These are phyloP conservation scores for Pyropia haitanensis DNA, from an alignment of 23 red algal genomes.

Conservation along the genomic window DNA sequence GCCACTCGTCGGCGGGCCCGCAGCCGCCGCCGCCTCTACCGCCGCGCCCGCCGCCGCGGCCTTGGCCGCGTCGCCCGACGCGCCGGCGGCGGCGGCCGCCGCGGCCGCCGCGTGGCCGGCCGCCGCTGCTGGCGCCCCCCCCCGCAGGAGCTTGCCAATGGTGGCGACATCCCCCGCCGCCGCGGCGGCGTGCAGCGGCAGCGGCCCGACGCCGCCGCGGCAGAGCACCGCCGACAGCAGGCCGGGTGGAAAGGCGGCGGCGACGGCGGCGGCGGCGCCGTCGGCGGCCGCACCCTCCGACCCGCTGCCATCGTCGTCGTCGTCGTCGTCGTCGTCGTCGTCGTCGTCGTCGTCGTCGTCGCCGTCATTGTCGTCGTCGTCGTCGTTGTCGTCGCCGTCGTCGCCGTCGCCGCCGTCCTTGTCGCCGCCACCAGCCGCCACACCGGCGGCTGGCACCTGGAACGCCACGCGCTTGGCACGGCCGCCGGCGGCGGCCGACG, in stretches of 20 bases:
- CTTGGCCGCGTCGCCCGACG: too few relatives aligned
- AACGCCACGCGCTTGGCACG: too few relatives aligned
- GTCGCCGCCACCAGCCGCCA: not conserved
- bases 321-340: conserved; percentile 2
- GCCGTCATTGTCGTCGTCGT: conserved; percentile 15
- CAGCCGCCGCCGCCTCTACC: too few relatives aligned
- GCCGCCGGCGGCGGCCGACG: too few relatives aligned
- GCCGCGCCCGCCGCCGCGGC: too few relatives aligned
- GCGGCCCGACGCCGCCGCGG: conserved; percentile 19
- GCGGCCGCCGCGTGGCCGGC: too few relatives aligned
- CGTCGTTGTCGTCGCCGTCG: conserved; percentile 15
- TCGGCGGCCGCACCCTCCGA: not conserved
- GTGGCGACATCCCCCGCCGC: conserved; percentile 14
- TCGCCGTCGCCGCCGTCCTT: conserved; percentile 21
- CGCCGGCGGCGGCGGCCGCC: too few relatives aligned
- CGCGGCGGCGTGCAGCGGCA: conserved; percentile 41
- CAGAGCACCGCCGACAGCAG: conserved; percentile 18
- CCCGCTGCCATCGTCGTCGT: not conserved
- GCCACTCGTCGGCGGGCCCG: too few relatives aligned
- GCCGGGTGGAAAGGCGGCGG: conserved; percentile 14
- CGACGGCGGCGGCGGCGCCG: conserved; percentile 6
- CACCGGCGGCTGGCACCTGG: too few relatives aligned
- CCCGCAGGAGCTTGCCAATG: conserved; percentile 13
- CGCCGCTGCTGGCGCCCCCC: too few relatives aligned
- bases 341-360: conserved; percentile 15